Conservation (phyloP, 495 filamentous ascomycete species). For the Geopyxis carbonaria region DNA sequence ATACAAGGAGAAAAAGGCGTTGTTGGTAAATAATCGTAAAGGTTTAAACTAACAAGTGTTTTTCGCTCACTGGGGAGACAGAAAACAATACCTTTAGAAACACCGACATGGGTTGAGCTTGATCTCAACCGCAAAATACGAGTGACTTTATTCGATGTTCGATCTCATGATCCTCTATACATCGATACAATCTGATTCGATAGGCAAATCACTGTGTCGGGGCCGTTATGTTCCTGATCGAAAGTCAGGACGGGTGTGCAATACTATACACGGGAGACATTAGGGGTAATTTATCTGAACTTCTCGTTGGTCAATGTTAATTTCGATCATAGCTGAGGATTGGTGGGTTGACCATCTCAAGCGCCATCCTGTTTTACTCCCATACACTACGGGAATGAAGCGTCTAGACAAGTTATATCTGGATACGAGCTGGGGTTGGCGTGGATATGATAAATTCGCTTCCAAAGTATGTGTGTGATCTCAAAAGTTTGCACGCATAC, state of each 20-base stretch:
- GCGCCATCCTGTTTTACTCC: slow-evolving; percentile 55
- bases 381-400: slow-evolving; percentile 51
- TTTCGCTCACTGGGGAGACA: slow-evolving; percentile 15
- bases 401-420: slow-evolving; percentile 66
- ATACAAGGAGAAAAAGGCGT: slow-evolving; percentile 20
- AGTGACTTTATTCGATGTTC: slow-evolving; percentile 66
- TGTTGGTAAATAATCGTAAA: slow-evolving; percentile 8
- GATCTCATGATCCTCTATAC: not conserved
- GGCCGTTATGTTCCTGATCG: slow-evolving; percentile 87
- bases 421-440: slow-evolving; percentile 49
- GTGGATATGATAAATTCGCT: slow-evolving; percentile 35
- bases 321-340: slow-evolving; percentile 35
- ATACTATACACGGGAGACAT: slow-evolving; percentile 90
- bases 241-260: slow-evolving; percentile 48
- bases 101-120: slow-evolving; percentile 62
- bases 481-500: not conserved
- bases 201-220: slow-evolving; percentile 74
- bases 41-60: not conserved
- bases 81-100: slow-evolving; percentile 72
- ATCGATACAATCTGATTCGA: too few relatives aligned
- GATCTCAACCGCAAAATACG: slow-evolving; percentile 46
- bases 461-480: slow-evolving; percentile 27
- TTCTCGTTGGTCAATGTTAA: not conserved
- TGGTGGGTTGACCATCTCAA: slow-evolving; percentile 53
- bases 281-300: slow-evolving; percentile 36